Evolutionary conservation across 306 rosid species (phyloP).

Genomic region (Trifolium pratense): DNA sequence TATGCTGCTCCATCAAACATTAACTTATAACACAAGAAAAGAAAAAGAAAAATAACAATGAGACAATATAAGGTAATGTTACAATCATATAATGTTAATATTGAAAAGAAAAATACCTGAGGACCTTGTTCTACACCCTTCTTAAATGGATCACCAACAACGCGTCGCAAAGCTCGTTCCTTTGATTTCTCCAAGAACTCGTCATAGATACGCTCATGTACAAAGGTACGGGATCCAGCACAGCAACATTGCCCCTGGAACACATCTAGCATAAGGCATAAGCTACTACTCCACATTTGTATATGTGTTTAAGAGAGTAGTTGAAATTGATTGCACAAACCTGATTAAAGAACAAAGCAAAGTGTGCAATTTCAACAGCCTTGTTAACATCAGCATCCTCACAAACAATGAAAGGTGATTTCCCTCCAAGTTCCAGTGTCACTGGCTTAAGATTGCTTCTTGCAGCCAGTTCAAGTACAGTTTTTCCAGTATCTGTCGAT

Average conservation of each 20-base stretch:
- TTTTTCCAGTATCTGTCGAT: constrained; percentile 78
- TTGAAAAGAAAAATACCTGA: constrained; percentile 58
- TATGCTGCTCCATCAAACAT: constrained; percentile 14
- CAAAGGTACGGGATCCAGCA: constrained; percentile 94
- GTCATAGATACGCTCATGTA: constrained; percentile 82
- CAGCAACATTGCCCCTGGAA: constrained; percentile 95
- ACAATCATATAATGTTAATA: background rate
- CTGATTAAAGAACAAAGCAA: constrained; percentile 92
- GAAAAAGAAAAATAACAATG: background rate
- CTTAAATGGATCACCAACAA: constrained; percentile 95
- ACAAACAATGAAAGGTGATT: constrained; percentile 87
- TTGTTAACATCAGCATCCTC: constrained; percentile 83
- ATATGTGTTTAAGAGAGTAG: constrained; percentile 3
- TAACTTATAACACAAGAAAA: constrained; percentile 6
- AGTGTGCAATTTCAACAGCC: constrained; percentile 92
- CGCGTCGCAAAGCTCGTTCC: constrained; percentile 77
- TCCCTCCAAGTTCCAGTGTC: constrained; percentile 95
- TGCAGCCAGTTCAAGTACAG: constrained; percentile 77
- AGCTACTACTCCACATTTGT: constrained; percentile 12
- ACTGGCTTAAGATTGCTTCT: constrained; percentile 89
- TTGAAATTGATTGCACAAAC: constrained; percentile 45
- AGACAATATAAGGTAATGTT: background rate
- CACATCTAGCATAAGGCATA: constrained; percentile 3
- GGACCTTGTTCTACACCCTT: constrained; percentile 96
- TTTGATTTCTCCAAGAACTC: constrained; percentile 90